A percentile compares a stretch with the other conserved stretches of the same genome.
phyloP scores from a whole-genome alignment of 768 basidiomycete genomes.

The Pisolithus orientalis region DNA sequence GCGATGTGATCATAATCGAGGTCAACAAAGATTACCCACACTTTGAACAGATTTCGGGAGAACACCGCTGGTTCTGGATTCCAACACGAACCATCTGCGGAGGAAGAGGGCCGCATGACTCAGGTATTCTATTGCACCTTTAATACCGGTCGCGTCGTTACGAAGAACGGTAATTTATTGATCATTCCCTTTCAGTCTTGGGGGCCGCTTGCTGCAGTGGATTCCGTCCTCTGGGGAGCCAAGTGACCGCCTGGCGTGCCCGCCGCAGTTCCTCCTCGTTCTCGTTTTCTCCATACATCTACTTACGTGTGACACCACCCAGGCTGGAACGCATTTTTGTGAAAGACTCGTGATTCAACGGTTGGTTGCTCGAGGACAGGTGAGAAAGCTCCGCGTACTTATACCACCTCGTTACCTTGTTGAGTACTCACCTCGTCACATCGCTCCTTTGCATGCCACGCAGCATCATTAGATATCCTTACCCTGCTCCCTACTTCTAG shows the following conservation, averaged over 20 bases:
- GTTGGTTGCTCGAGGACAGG: constrained; percentile 21
- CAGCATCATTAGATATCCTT: constrained; percentile 32
- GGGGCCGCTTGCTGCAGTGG: not conserved
- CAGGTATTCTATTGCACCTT: constrained; percentile 37
- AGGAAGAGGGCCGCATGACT: constrained; percentile 22
- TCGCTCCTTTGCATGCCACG: not conserved
- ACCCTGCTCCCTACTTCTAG: constrained; percentile 35
- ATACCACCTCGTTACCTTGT: not conserved
- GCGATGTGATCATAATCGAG: constrained; percentile 41
- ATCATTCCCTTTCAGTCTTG: not conserved
- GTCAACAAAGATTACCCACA: constrained; percentile 25
- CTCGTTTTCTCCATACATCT: not conserved
- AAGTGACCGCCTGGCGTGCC: not conserved
- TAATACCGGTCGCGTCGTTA: constrained; percentile 33
- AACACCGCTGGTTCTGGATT: constrained; percentile 38
- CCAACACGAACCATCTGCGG: constrained; percentile 24
- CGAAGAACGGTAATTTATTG: constrained; percentile 37
- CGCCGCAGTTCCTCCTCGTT: not conserved
- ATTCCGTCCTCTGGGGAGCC: not conserved
- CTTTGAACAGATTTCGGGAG: constrained; percentile 34
- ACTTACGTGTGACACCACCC: not conserved
- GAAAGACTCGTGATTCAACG: constrained; percentile 37
- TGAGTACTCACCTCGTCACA: not conserved
- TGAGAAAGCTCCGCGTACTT: constrained; percentile 3
- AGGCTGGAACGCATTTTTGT: constrained; percentile 45